Conservation (phyloP, 768 basidiomycete species). For the Podaxis mareebaensis region DNA sequence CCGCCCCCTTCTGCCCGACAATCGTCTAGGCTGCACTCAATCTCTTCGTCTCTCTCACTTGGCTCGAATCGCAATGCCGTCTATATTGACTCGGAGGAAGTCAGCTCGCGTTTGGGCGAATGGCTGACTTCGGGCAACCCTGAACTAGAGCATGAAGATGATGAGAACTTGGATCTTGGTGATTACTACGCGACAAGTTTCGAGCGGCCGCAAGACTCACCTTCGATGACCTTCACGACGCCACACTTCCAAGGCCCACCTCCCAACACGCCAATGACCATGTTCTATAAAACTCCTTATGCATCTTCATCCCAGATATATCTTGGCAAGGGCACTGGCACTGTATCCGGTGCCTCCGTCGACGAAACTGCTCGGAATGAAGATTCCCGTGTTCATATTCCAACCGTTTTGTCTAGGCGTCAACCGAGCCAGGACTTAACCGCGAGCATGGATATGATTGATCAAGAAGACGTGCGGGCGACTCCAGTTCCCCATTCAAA, state of each 20-base stretch:
- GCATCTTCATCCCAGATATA: slow-evolving; percentile 31
- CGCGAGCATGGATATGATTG: not conserved
- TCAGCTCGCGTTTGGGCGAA: slow-evolving; percentile 26
- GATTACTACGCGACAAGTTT: slow-evolving; percentile 2
- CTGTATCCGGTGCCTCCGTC: not conserved
- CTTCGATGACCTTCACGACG: not conserved
- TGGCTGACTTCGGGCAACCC: slow-evolving; percentile 23
- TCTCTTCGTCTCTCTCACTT: slow-evolving; percentile 12
- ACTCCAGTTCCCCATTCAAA: slow-evolving; percentile 10
- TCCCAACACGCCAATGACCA: slow-evolving; percentile 23
- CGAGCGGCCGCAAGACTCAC: slow-evolving; percentile 7
- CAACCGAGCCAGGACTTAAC: not conserved
- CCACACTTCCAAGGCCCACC: slow-evolving; percentile 15
- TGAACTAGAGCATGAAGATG: slow-evolving; percentile 13
- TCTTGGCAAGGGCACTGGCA: slow-evolving; percentile 20
- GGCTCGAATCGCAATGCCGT: slow-evolving; percentile 30
- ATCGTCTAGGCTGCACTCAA: slow-evolving; percentile 12
- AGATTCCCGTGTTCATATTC: not conserved
- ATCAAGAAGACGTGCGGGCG: slow-evolving; percentile 5
- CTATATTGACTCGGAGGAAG: slow-evolving; percentile 36
- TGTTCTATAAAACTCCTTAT: slow-evolving; percentile 18
- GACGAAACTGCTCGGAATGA: not conserved
- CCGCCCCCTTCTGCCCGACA: slow-evolving; percentile 6
- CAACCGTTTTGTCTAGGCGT: not conserved
- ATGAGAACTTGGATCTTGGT: slow-evolving; percentile 10